Conservation (phyloP, 2,329 filamentous ascomycete species). For the Hortaea sp. region DNA sequence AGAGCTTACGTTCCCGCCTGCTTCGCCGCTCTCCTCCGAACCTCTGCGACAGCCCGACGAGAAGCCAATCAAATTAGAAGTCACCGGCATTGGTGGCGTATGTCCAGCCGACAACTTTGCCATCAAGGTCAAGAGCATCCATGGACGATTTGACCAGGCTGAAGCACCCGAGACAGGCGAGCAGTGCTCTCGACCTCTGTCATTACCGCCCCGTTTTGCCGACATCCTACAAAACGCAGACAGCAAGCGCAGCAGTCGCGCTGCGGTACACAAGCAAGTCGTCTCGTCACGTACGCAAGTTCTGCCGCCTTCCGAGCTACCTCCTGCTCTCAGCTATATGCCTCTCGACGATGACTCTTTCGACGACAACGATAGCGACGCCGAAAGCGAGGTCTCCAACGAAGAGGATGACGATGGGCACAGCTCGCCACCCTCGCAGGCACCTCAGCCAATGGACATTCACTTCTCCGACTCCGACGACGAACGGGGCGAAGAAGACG, state of each 20-base stretch:
- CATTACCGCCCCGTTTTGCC: slow-evolving; percentile 21
- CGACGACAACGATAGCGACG: slow-evolving; percentile 27
- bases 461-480: slow-evolving; percentile 7
- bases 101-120: slow-evolving; percentile 47
- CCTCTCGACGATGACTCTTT: slow-evolving; percentile 28
- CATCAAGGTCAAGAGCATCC: slow-evolving; percentile 38
- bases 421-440: slow-evolving; percentile 17
- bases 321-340: slow-evolving; percentile 34
- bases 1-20: slow-evolving; percentile 29
- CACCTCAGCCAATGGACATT: slow-evolving; percentile 24
- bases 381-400: slow-evolving; percentile 20
- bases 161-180: slow-evolving; percentile 3
- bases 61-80: slow-evolving; percentile 31
- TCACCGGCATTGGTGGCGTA: slow-evolving; percentile 49
- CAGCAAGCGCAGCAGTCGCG: slow-evolving; percentile 5
- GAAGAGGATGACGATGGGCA: slow-evolving; percentile 11
- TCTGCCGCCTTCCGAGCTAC: slow-evolving; percentile 35
- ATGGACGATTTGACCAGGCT: slow-evolving; percentile 12
- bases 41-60: neutral
- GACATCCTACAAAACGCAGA: slow-evolving; percentile 20
- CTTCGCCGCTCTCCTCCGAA: slow-evolving; percentile 14
- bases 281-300: slow-evolving; percentile 58
- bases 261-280: slow-evolving; percentile 54
- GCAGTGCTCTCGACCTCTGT: slow-evolving; percentile 13
- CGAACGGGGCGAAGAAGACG: slow-evolving; percentile 16